These are phyloP conservation scores for Aspergillus intermedius DNA, from an alignment of 2,329 filamentous ascomycete genomes.

Conservation along the genomic window DNA sequence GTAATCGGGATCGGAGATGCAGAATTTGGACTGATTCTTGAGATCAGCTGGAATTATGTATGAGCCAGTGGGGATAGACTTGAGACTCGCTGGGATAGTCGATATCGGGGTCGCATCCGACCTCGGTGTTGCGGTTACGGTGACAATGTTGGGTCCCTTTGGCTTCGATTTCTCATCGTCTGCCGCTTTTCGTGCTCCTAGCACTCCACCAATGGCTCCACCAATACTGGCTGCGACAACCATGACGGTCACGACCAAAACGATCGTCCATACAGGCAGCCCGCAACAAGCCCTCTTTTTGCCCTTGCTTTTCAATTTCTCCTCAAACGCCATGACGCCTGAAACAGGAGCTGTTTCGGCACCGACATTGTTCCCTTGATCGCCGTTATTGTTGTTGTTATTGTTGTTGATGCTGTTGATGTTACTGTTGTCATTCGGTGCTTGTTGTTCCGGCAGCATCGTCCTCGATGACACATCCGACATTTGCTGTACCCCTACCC, in stretches of 20 bases:
- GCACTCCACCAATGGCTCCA: conserved; percentile 48
- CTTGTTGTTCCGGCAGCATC: conserved; percentile 4
- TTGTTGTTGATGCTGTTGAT: background rate
- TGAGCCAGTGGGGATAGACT: conserved; percentile 45
- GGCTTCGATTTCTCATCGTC: conserved; percentile 19
- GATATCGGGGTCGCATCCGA: conserved; percentile 48
- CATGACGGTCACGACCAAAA: conserved; percentile 41
- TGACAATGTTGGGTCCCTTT: conserved; percentile 30
- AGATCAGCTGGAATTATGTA: conserved; percentile 44
- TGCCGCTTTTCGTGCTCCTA: conserved; percentile 39
- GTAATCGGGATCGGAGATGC: conserved; percentile 41
- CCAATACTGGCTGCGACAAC: conserved; percentile 47
- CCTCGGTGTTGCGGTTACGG: conserved; percentile 43
- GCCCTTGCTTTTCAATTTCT: conserved; percentile 41
- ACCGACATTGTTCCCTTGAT: conserved; percentile 12
- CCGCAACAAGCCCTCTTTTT: conserved; percentile 43
- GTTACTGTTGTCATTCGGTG: background rate
- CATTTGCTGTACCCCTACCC: conserved; percentile 9
- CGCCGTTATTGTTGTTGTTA: background rate
- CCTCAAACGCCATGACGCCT: conserved; percentile 36
- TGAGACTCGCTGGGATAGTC: conserved; percentile 37
- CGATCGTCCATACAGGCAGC: conserved; percentile 47
- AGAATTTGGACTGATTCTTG: conserved; percentile 44
- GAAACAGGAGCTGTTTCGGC: conserved; percentile 20
- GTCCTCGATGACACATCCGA: conserved; percentile 29